Percentiles rank a stretch among this genome's conserved stretches.
phyloP scores from a whole-genome alignment of 495 filamentous ascomycete species.

The Aspergillus wentii region DNA sequence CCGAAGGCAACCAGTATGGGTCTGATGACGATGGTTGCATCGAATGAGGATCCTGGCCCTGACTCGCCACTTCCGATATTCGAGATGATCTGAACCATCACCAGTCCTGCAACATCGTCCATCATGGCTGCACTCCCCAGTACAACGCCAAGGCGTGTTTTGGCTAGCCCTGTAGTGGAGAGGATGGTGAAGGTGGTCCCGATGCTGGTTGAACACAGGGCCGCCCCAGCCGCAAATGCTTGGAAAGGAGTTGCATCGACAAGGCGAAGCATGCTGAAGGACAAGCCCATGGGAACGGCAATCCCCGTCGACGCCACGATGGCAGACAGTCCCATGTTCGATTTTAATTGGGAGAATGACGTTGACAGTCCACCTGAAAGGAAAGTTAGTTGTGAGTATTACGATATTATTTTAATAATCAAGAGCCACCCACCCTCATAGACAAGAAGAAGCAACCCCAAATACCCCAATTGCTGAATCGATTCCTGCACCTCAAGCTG shows the following conservation, averaged over 20 bases:
- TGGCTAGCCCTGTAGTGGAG: conserved; percentile 45
- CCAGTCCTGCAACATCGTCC: conserved; percentile 77
- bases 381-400: neutral
- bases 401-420: neutral
- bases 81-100: conserved; percentile 28
- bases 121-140: conserved; percentile 72
- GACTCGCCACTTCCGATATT: conserved; percentile 4
- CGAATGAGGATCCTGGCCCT: conserved; percentile 20
- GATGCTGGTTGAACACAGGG: conserved; percentile 70
- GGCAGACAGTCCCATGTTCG: conserved; percentile 56
- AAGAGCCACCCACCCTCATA: conserved; percentile 51
- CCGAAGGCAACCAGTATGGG: conserved; percentile 24
- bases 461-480: conserved; percentile 67
- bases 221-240: conserved; percentile 70
- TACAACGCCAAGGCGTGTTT: conserved; percentile 64
- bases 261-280: conserved; percentile 51
- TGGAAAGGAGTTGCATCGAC: conserved; percentile 47
- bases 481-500: conserved; percentile 40
- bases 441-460: conserved; percentile 70
- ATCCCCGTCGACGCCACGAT: conserved; percentile 63
- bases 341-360: conserved; percentile 49
- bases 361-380: conserved; percentile 65
- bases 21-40: conserved; percentile 44
- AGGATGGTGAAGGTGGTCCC: conserved; percentile 79
- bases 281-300: conserved; percentile 58